Evolutionary conservation across 495 filamentous ascomycete species (phyloP).

Genomic region (Hyaloscypha hepaticicola): DNA sequence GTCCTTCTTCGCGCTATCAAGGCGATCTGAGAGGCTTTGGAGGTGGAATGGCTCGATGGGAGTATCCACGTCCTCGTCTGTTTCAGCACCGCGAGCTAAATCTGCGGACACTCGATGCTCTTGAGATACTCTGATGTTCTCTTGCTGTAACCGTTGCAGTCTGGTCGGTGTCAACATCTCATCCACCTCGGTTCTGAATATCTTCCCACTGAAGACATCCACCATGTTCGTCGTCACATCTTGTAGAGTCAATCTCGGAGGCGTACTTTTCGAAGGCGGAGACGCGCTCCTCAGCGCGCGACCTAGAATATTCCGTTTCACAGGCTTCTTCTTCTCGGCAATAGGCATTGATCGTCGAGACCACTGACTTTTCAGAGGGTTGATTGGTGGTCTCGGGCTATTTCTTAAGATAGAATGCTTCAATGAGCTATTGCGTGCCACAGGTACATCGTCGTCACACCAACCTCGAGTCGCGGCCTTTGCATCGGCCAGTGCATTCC

Average conservation of each 20-base stretch:
- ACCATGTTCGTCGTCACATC: slow-evolving; percentile 51
- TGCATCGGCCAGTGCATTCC: slow-evolving; percentile 37
- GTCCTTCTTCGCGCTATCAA: background rate
- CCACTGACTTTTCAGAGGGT: background rate
- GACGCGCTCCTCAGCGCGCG: slow-evolving; percentile 14
- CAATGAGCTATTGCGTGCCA: background rate
- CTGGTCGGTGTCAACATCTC: slow-evolving; percentile 48
- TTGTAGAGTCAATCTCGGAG: slow-evolving; percentile 45
- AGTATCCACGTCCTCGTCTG: slow-evolving; percentile 14
- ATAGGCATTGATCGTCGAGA: slow-evolving; percentile 29
- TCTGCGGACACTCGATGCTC: slow-evolving; percentile 3
- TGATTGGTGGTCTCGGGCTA: background rate
- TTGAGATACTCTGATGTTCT: background rate
- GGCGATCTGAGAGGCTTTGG: slow-evolving; percentile 12
- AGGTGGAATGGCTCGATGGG: slow-evolving; percentile 30
- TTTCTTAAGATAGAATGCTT: slow-evolving; percentile 2
- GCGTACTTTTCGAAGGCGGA: slow-evolving; percentile 33
- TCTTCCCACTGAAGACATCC: slow-evolving; percentile 42
- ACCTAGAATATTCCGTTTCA: slow-evolving; percentile 1
- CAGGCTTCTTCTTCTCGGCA: slow-evolving; percentile 40
- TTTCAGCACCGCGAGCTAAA: background rate
- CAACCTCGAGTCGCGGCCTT: slow-evolving; percentile 29
- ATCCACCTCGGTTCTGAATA: slow-evolving; percentile 49
- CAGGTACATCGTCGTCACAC: slow-evolving; percentile 4
- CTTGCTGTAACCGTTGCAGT: slow-evolving; percentile 7